These are phyloP conservation scores for Diaporthe destruens DNA, from an alignment of 2,329 filamentous ascomycete genomes.

Conservation along the genomic window DNA sequence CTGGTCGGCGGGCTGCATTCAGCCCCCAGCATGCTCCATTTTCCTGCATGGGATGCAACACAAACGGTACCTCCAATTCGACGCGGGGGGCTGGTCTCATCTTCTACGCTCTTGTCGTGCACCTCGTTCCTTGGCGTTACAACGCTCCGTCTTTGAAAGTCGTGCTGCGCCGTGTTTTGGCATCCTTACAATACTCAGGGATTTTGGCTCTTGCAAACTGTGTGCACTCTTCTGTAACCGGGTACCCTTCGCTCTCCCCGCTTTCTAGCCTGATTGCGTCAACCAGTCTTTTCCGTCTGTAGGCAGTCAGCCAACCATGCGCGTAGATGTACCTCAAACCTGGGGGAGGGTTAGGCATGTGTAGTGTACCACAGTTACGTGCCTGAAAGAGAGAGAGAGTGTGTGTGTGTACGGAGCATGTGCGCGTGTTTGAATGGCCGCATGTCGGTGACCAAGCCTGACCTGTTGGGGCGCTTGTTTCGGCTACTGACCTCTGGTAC, in stretches of 20 bases:
- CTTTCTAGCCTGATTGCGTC: constrained; percentile 28
- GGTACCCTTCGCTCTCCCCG: constrained; percentile 6
- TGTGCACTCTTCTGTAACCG: not conserved
- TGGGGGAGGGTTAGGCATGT: not conserved
- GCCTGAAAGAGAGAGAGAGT: not conserved
- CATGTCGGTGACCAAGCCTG: constrained; percentile 9
- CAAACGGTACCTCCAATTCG: not conserved
- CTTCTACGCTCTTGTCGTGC: not conserved
- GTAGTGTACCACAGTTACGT: no score
- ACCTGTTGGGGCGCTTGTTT: constrained; percentile 37
- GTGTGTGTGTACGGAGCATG: not conserved
- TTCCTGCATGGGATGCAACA: constrained; percentile 7
- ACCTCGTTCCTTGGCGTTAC: constrained; percentile 1
- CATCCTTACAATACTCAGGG: not conserved
- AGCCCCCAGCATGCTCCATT: constrained; percentile 19
- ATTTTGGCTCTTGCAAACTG: not conserved
- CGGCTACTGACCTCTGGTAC: not conserved
- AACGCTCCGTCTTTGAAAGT: constrained; percentile 9
- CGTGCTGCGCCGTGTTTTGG: constrained; percentile 23
- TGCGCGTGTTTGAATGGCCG: not conserved
- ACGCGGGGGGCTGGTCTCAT: constrained; percentile 34
- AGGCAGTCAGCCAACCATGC: constrained; percentile 6
- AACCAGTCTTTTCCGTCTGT: not conserved
- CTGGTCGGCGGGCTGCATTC: constrained; percentile 16
- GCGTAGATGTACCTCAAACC: not conserved